Base-by-base conservation (phyloP, 139 green algal genomes). In the Yamagishiella unicocca region DNA sequence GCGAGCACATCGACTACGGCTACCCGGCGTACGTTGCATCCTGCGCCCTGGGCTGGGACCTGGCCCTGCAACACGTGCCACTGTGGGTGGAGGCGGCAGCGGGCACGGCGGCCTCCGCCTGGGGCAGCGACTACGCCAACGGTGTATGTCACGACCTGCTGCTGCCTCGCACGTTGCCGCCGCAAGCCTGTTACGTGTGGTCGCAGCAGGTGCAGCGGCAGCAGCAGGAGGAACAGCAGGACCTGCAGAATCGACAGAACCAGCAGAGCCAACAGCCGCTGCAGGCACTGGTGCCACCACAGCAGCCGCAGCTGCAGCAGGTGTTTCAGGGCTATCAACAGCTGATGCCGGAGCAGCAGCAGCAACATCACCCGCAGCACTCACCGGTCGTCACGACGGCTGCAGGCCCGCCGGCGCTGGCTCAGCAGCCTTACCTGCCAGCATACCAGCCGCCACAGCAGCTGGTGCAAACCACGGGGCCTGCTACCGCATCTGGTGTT, bases 31-130 rank as follows among this genome's bases (percentile, higher is more conserved):
- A 53, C 80, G 6, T 86, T 31, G 62, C 33, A n/a, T 33, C 31
- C 10, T 86, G 80, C 42, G 31, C 5, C 21, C 64, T 86, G 64
- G 80, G 80, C 62, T 86, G 80, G 80, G 46, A 54, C n/a, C 42
- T 54, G 31, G 80, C 66, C 62, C 45, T 86, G 45, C 6, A 38
- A 31, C 43, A 68, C 21, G 17, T 86, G 80, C 43, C 6, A 19
- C 25, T 0, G 21, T 86, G 80, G 80, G 38, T 67, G 43, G 7
- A 3, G 21, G 80, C 80, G 19, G 61, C 64, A 27, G 62, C 2
- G n/a, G 43, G 5, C 1, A 5, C 45, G 31, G 45, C 31, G 27
- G 31, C n/a, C 5, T 31, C 33, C 4, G 80, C 12, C 67, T 35
- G 35, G 1, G 22, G 33, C 14, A 22, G 9, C 67, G 10, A 17